A percentile compares a stretch with the other conserved stretches of the same genome.
Evolutionary conservation across 306 rosid species (phyloP).

Genomic region (Begonia peltatifolia): DNA sequence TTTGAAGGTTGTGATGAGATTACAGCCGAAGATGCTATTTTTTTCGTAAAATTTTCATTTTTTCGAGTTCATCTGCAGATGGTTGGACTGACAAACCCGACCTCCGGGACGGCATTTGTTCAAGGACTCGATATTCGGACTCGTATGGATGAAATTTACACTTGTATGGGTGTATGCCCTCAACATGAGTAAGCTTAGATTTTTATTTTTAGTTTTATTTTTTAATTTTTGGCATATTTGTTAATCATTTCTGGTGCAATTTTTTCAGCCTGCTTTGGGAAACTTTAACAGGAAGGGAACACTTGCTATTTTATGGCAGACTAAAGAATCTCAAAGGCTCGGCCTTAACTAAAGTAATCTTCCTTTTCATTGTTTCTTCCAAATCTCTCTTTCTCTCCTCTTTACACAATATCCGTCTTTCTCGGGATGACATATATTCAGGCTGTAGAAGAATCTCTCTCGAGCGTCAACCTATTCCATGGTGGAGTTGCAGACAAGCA

Average conservation of each 20-base stretch:
- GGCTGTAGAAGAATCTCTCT: too few relatives aligned
- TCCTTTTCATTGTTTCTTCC: not conserved
- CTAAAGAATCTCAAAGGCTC: conserved; percentile 74
- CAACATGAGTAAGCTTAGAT: conserved; percentile 63
- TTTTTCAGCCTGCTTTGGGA: conserved; percentile 74
- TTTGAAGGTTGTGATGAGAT: not conserved
- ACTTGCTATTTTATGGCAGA: conserved; percentile 83
- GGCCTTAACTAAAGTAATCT: conserved; percentile 44
- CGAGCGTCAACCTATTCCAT: conserved; percentile 50
- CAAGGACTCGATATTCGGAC: conserved; percentile 64
- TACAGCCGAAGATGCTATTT: not conserved
- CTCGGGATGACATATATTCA: too few relatives aligned
- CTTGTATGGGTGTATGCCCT: conserved; percentile 96
- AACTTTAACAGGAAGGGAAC: conserved; percentile 78
- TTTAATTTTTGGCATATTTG: not conserved
- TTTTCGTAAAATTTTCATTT: not conserved
- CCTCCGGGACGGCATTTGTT: conserved; percentile 67
- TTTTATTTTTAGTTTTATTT: conserved; percentile 1
- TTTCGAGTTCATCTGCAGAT: conserved; percentile 29
- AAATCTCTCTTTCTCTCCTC: not conserved
- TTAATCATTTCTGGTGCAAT: not conserved
- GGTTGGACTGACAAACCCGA: conserved; percentile 85
- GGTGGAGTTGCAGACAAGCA: conserved; percentile 75
- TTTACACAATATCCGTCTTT: too few relatives aligned
- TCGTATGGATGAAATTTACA: conserved; percentile 58